These are phyloP conservation scores for Pezicula neosporulosa DNA, from an alignment of 2,329 filamentous ascomycete species.

Conservation along the genomic window DNA sequence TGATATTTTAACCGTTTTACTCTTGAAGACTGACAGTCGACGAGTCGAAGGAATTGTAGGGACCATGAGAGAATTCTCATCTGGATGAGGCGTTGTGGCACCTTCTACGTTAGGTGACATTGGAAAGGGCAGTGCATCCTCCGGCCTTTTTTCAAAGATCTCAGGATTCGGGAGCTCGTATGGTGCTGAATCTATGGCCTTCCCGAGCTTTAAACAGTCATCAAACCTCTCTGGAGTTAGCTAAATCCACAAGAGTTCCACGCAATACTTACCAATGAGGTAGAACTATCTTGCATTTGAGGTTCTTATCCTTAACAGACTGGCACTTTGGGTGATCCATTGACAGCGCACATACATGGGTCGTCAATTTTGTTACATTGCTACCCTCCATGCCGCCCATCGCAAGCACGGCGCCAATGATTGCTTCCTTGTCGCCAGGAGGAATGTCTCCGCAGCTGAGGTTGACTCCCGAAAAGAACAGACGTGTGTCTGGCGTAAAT, in stretches of 20 bases:
- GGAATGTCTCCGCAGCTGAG: constrained; percentile 84
- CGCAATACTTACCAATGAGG: constrained; percentile 73
- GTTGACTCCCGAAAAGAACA: constrained; percentile 84
- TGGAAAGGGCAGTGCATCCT: constrained; percentile 54
- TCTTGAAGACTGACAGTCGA: constrained; percentile 70
- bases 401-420: constrained; percentile 83
- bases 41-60: constrained; percentile 41
- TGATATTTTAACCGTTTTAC: constrained; percentile 74
- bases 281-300: constrained; percentile 78
- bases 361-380: constrained; percentile 69
- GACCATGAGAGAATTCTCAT: constrained; percentile 30
- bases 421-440: constrained; percentile 82
- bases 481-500: constrained; percentile 84
- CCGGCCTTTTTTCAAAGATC: constrained; percentile 59
- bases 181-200: constrained; percentile 82
- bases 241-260: background rate
- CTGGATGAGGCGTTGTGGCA: constrained; percentile 54
- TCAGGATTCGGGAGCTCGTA: constrained; percentile 86
- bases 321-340: constrained; percentile 71
- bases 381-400: constrained; percentile 81
- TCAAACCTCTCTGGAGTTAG: constrained; percentile 69
- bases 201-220: constrained; percentile 89
- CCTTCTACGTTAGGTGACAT: constrained; percentile 61
- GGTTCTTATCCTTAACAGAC: constrained; percentile 57
- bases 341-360: constrained; percentile 82